phyloP scores from a whole-genome alignment of 2,329 filamentous ascomycete species.

The Neoscytalidium dimidiatum region DNA sequence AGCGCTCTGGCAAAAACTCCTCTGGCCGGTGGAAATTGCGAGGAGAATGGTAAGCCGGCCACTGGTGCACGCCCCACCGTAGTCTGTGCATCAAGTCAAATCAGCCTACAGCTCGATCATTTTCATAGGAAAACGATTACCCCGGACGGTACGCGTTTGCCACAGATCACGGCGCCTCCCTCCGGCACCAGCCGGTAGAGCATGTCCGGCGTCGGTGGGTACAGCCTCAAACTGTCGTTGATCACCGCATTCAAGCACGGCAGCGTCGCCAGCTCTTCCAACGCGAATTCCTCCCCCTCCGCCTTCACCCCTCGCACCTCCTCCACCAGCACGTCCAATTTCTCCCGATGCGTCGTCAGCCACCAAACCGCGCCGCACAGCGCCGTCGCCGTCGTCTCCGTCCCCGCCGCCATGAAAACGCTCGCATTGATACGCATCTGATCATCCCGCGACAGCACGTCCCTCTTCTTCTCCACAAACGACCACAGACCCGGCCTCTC shows the following conservation, averaged over 20 bases:
- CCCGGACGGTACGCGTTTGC: slow-evolving; percentile 23
- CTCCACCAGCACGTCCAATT: background rate
- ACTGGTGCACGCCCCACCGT: slow-evolving; percentile 16
- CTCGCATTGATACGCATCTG: slow-evolving; percentile 23
- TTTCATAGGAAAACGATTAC: slow-evolving; percentile 21
- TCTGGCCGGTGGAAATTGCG: slow-evolving; percentile 30
- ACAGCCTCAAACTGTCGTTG: slow-evolving; percentile 45
- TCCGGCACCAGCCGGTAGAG: slow-evolving; percentile 31
- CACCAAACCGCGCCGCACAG: slow-evolving; percentile 39
- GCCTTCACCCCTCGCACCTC: background rate
- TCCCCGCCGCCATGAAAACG: slow-evolving; percentile 36
- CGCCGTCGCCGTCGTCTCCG: slow-evolving; percentile 46
- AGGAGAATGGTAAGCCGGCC: slow-evolving; percentile 29
- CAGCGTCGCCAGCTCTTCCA: background rate
- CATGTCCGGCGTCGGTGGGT: slow-evolving; percentile 44
- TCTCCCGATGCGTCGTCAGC: slow-evolving; percentile 26
- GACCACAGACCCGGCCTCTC: background rate
- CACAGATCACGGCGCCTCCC: slow-evolving; percentile 30
- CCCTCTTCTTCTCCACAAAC: background rate
- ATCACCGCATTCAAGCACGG: slow-evolving; percentile 28
- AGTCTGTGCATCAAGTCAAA: background rate
- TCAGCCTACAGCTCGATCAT: slow-evolving; percentile 23
- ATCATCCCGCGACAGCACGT: background rate
- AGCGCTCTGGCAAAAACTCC: slow-evolving; percentile 35
- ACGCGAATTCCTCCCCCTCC: slow-evolving; percentile 15